Conservation (phyloP, 371 early-diverging fungal species). For the Rhizopus delemar region DNA sequence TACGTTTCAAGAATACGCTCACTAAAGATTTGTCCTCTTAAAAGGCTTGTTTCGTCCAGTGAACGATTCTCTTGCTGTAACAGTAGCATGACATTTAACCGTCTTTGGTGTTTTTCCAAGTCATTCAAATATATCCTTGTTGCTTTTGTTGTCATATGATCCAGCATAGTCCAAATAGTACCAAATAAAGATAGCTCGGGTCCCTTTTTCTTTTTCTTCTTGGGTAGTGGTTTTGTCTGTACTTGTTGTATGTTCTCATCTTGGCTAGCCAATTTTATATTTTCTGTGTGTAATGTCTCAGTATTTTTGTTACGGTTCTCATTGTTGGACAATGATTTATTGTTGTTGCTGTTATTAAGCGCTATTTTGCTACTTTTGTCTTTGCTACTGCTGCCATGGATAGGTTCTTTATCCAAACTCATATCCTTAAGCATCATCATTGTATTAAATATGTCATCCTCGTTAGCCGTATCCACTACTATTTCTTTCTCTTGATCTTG, state of each 20-base stretch:
- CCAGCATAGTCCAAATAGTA: conserved; percentile 56
- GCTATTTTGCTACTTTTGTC: neutral
- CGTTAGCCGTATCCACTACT: conserved; percentile 25
- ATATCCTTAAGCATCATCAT: conserved; percentile 54
- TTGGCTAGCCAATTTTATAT: too few species aligned
- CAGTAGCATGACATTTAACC: conserved; percentile 5
- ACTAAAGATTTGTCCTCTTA: conserved; percentile 52
- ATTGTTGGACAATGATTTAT: too few species aligned
- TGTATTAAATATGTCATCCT: conserved; percentile 48
- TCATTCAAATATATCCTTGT: conserved; percentile 41
- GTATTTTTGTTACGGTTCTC: too few species aligned
- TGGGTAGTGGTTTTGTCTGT: conserved; percentile 10
- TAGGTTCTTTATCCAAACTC: conserved; percentile 35
- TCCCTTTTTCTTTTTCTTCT: conserved; percentile 36
- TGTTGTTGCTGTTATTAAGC: too few species aligned
- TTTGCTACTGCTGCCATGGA: neutral
- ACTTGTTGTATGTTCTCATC: conserved; percentile 12
- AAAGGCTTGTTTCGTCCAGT: conserved; percentile 27
- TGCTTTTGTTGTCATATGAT: conserved; percentile 45
- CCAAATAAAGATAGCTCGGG: conserved; percentile 56
- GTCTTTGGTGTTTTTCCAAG: conserved; percentile 19
- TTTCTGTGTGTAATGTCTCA: too few species aligned
- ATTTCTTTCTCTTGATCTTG: conserved; percentile 8
- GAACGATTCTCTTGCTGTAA: conserved; percentile 20
- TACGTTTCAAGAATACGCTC: conserved; percentile 55